Conservation (phyloP, 148 eudicot genomes). For the Hydrangea macrophylla region DNA sequence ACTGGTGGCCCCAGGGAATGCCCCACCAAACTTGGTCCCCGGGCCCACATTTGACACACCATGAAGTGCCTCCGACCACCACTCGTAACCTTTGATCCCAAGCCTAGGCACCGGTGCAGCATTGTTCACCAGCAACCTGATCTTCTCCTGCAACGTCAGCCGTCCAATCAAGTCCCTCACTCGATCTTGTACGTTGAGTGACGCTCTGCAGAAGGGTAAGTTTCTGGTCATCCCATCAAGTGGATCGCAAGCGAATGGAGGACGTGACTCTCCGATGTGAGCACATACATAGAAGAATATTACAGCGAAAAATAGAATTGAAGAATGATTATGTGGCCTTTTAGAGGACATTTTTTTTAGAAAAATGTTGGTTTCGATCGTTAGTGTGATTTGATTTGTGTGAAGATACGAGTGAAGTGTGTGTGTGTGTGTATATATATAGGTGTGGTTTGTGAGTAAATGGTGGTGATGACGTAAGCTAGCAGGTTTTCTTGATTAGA, state of each 20-base stretch:
- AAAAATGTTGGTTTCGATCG: too few species aligned
- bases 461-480: conserved; percentile 17
- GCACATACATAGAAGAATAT: neutral
- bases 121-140: conserved; percentile 61
- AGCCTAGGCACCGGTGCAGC: conserved; percentile 69
- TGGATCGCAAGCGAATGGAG: conserved; percentile 79
- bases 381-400: neutral
- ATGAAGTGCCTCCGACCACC: conserved; percentile 99
- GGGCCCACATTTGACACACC: conserved; percentile 88
- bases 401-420: neutral
- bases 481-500: too few species aligned
- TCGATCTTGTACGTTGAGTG: conserved; percentile 42
- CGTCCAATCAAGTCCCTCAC: conserved; percentile 71
- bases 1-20: conserved; percentile 74
- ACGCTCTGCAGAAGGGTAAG: conserved; percentile 55
- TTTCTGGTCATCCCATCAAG: conserved; percentile 33
- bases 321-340: neutral
- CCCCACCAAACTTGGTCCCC: conserved; percentile 67
- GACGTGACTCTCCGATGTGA: conserved; percentile 28
- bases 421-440: conserved; percentile 16
- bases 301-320: conserved; percentile 13
- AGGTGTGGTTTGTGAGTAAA: conserved; percentile 25
- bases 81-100: conserved; percentile 72
- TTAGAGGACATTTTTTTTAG: neutral
- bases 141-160: conserved; percentile 68